Conservation (phyloP, 352 stramenopile species). For the Thraustotheca clavata region DNA sequence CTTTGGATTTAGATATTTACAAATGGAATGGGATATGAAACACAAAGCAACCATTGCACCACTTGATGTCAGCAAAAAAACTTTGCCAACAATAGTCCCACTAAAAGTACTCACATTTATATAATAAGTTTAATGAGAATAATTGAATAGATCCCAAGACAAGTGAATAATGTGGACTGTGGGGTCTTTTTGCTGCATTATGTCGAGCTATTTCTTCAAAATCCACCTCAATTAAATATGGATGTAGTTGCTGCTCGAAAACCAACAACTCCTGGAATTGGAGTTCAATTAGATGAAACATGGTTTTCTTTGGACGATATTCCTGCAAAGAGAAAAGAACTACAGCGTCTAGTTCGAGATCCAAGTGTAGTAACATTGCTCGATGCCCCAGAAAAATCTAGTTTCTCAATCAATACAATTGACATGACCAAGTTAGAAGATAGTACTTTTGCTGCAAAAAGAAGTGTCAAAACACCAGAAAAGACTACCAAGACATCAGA, state of each 20-base stretch:
- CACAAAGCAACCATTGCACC: background rate
- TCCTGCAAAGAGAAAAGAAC: background rate
- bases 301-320: conserved; percentile 2
- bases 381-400: no score
- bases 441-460: no score
- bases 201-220: conserved; percentile 6
- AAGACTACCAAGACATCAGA: no score
- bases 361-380: background rate
- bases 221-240: background rate
- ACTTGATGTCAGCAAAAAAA: background rate
- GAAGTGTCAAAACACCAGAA: no score
- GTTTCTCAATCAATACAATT: no score
- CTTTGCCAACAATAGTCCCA: background rate
- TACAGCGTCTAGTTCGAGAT: background rate
- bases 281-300: background rate
- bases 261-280: background rate
- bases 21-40: conserved; percentile 7
- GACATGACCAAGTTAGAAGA: no score
- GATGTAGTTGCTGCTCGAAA: background rate
- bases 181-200: conserved; percentile 20
- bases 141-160: conserved; percentile 11
- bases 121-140: background rate
- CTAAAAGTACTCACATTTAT: conserved; percentile 2
- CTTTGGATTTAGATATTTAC: conserved; percentile 5
- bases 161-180: conserved; percentile 16